Evolutionary conservation across 805 yeast genomes (phyloP).

Genomic region (Spathaspora boniae): DNA sequence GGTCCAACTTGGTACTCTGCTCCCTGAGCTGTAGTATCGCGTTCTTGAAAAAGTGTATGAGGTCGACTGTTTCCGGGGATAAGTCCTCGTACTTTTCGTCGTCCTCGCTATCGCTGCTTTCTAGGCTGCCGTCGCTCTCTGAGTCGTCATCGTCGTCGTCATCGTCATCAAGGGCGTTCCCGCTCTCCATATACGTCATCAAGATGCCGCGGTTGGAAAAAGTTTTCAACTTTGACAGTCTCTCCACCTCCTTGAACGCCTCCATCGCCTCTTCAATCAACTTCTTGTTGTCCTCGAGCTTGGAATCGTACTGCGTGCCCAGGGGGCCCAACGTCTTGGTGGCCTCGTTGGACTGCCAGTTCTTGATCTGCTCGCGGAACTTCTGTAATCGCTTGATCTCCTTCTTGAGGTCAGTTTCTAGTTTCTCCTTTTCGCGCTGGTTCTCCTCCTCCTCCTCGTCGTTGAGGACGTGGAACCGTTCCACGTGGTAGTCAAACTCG

Average conservation of each 20-base stretch:
- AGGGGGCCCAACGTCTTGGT: conserved; percentile 19
- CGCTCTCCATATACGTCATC: conserved; percentile 33
- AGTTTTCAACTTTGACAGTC: conserved; percentile 40
- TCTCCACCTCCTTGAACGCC: conserved; percentile 42
- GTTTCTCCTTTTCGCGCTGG: conserved; percentile 43
- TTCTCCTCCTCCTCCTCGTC: conserved; percentile 27
- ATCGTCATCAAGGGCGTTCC: conserved; percentile 7
- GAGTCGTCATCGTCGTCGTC: conserved; percentile 10
- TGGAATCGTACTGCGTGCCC: conserved; percentile 13
- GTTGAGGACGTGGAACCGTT: conserved; percentile 36
- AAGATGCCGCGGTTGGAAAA: conserved; percentile 45
- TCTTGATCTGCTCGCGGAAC: conserved; percentile 43
- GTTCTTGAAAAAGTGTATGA: conserved; percentile 29
- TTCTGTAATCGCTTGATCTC: conserved; percentile 45
- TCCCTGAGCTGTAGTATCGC: conserved; percentile 28
- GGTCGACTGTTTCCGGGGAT: conserved; percentile 32
- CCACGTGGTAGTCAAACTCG: conserved; percentile 41
- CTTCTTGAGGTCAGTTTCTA: conserved; percentile 42
- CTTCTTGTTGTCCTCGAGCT: conserved; percentile 35
- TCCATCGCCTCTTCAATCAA: conserved; percentile 46
- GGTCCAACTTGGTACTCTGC: conserved; percentile 35
- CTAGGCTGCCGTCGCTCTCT: conserved; percentile 1
- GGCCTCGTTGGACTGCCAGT: conserved; percentile 41
- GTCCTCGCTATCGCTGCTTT: conserved; percentile 16
- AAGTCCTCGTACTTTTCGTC: conserved; percentile 27